These are phyloP conservation scores for Eruca vesicaria DNA, from an alignment of 441 rosid genomes.

Conservation along the genomic window DNA sequence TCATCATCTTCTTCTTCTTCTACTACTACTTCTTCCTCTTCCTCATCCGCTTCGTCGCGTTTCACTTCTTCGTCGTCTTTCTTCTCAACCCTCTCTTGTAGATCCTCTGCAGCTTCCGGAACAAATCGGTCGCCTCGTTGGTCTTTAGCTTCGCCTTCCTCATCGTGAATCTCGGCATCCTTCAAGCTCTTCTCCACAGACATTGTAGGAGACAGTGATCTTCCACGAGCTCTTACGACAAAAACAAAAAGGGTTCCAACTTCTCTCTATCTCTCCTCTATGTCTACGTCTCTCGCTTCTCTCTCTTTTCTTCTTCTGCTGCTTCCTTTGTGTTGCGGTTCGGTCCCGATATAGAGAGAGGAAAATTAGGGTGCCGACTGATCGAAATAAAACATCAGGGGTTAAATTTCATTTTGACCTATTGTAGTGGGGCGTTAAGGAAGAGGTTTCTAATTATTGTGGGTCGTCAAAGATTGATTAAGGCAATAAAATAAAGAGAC, in stretches of 20 bases:
- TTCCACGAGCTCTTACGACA: not conserved
- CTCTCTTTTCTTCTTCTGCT: not conserved
- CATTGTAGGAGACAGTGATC: conserved; percentile 45
- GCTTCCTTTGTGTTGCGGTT: conserved; percentile 19
- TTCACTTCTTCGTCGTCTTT: conserved; percentile 17
- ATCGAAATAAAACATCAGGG: not conserved
- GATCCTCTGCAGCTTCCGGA: conserved; percentile 22
- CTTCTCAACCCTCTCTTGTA: conserved; percentile 17
- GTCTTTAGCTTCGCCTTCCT: conserved; percentile 25
- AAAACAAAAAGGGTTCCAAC: not conserved
- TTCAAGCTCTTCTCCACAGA: conserved; percentile 59
- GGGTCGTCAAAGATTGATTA: not conserved
- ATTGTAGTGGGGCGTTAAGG: not conserved
- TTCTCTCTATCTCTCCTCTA: not conserved
- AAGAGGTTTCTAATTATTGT: not conserved
- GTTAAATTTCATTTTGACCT: not conserved
- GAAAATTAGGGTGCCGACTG: not conserved
- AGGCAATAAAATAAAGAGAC: not conserved
- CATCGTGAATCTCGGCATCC: conserved; percentile 41
- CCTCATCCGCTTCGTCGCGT: conserved; percentile 33
- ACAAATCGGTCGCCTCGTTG: conserved; percentile 39
- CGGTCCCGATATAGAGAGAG: conserved; percentile 20
- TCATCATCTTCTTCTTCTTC: not conserved
- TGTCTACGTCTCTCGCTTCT: not conserved
- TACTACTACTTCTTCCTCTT: not conserved